Base-by-base conservation (phyloP, 208 protist species). In the Zelonia costaricensis region DNA sequence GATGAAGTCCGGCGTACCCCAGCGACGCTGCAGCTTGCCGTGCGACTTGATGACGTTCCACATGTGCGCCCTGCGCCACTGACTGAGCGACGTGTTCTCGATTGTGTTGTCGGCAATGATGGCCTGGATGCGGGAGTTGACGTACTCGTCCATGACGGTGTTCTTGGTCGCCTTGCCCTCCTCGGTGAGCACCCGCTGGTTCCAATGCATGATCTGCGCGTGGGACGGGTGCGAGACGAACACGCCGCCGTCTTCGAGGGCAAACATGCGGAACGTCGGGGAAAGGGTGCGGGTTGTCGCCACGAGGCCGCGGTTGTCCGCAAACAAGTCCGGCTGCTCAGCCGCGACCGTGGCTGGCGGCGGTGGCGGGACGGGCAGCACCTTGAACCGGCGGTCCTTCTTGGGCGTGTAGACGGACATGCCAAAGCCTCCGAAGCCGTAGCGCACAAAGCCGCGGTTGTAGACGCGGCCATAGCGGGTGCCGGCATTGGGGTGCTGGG, bases 101-200 rank as follows among this genome's bases (percentile, higher is more conserved):
- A 95, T 76, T 13, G 89, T 95, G 65, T 95, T 92, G 68, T 95
- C 79, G 12, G 89, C 89, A 55, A 95, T 88, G 70, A 95, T 91
- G n/a, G 83, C 76, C 62, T 95, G 89, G 31, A 95, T 86, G 47
- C 89, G 85, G 15, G 76, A 82, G 70, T 92, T 91, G 9, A 95
- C 80, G 40, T 78, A 84, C 45, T 82, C 74, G 63, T 95, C 86
- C 83, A 91, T 90, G 5, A 76, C 55, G 12, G 86, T 95, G 63
- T 73, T 85, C 27, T 78, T 78, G 2, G 78, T 78, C 42, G 68
- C 72, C 62, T 86, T 81, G 33, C 70, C 64, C 65, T 91, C 79
- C 63, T 84, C 79, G 20, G 71, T 73, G 28, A 90, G 70, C 35
- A 92, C 80, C n/a, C 57, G 57, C 51, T 91, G 80, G 39, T 80